phyloP scores from a whole-genome alignment of 768 basidiomycete genomes.

The Tulasnella sp. region DNA sequence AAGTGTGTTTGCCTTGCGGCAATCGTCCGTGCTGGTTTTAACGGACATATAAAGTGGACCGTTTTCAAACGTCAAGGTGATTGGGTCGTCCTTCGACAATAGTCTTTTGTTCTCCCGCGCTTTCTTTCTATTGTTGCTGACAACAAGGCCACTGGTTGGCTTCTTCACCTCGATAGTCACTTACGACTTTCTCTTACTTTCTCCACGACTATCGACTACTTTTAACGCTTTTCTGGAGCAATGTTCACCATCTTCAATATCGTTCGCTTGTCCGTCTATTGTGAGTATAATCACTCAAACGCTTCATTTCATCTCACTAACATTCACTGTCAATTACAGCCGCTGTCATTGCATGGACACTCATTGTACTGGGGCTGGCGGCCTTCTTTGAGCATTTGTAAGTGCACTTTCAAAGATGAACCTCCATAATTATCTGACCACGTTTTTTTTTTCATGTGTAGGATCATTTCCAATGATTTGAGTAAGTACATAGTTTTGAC shows the following conservation, averaged over 20 bases:
- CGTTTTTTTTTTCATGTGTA: not conserved
- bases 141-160: too few species aligned
- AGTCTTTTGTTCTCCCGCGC: too few species aligned
- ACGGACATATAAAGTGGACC: too few species aligned
- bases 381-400: constrained; percentile 62
- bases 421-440: too few species aligned
- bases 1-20: too few species aligned
- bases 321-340: constrained; percentile 29
- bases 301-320: not conserved
- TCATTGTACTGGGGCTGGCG: constrained; percentile 68
- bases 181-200: not conserved
- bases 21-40: too few species aligned
- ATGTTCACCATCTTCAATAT: constrained; percentile 19
- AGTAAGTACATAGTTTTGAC: constrained; percentile 41
- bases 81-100: too few species aligned
- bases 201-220: constrained; percentile 7
- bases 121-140: too few species aligned
- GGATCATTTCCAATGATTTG: constrained; percentile 8
- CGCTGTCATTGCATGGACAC: constrained; percentile 55
- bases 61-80: too few species aligned
- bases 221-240: not conserved
- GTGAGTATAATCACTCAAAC: not conserved
- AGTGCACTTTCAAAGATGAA: constrained; percentile 49
- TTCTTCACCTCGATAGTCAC: not conserved
- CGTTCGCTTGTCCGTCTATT: constrained; percentile 17